phyloP scores from a whole-genome alignment of 306 rosid genomes.

The Castanea mollissima region DNA sequence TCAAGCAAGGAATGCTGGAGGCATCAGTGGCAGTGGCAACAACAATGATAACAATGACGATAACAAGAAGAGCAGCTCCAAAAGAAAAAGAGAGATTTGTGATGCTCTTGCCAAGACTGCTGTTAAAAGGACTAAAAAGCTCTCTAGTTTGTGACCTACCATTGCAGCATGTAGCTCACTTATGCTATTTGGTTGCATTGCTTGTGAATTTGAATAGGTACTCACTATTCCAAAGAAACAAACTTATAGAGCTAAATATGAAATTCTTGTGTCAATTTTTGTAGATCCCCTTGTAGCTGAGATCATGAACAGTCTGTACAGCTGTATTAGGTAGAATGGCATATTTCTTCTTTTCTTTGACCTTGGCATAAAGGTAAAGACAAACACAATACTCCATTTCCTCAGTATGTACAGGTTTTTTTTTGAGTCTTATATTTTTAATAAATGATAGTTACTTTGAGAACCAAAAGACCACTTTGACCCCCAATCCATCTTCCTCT shows the following conservation, averaged over 20 bases:
- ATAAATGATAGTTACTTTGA: too few species aligned
- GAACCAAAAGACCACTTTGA: too few species aligned
- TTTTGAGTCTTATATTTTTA: too few species aligned
- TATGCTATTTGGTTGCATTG: neutral
- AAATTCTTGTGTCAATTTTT: neutral
- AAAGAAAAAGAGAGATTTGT: conserved; percentile 42
- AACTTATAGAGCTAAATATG: neutral
- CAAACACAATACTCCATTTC: too few species aligned
- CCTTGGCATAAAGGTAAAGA: too few species aligned
- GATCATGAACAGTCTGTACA: neutral
- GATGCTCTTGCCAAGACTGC: conserved; percentile 39
- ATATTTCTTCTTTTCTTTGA: neutral
- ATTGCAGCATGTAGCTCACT: neutral
- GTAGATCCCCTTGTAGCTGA: neutral
- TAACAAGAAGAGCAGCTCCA: conserved; percentile 40
- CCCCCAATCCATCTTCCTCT: too few species aligned
- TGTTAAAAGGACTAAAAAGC: conserved; percentile 42
- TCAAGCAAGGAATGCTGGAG: conserved; percentile 28
- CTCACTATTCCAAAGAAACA: neutral
- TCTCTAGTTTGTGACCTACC: conserved; percentile 32
- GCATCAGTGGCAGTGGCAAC: neutral
- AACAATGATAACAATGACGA: conserved; percentile 24
- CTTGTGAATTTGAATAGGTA: neutral
- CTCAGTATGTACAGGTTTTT: too few species aligned
- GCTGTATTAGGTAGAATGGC: neutral